Base-by-base conservation (phyloP, 78 protist species). In the Planoprotostelium fungivorum region DNA sequence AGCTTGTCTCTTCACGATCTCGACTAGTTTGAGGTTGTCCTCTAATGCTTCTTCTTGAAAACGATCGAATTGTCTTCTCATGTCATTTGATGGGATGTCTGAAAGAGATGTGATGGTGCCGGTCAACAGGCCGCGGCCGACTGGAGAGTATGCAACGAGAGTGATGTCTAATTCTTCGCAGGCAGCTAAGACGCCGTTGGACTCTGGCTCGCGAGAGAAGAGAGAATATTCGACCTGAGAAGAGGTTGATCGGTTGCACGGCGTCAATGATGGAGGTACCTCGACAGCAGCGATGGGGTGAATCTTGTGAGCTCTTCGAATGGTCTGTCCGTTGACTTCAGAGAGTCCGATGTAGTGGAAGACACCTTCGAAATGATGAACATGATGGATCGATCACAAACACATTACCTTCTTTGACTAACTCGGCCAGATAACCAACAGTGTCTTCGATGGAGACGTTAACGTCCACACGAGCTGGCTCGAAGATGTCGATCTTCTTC, bases 71-170 rank as follows among this genome's bases (percentile, higher is more conserved):
- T 16, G 73, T 51, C 16, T 51, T 5, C 73, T 5, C 5, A 25
- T 51, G 16, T 51, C 73, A 16, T 16, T 16, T 16, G 5, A 5
- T 51, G 73, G 73, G 73, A 89, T n/a, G 88, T 84, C 88, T 28
- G 0, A 63, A 0, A 73, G 63, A 1, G 88, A 25, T 35, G 0
- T 84, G 34, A 84, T 89, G 36, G 16, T 0, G 1, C 91, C 91
- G 37, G 91, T 89, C 35, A 89, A 38, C 83, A 89, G 38, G 39
- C 91, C 91, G 34, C 91, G 87, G 31, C 87, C 91, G 37, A 89
- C 51, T 28, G 91, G 91, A 1, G 91, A 89, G 73, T 89, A 89
- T 1, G 89, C 73, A 16, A 89, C 88, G 63, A 89, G 10, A 0
- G 87, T 1, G 38, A 89, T 34, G 84, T 84, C 87, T 35, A 89